These are phyloP conservation scores for Malbranchea cinnamomea DNA, from an alignment of 2,329 filamentous ascomycete genomes.

Conservation along the genomic window DNA sequence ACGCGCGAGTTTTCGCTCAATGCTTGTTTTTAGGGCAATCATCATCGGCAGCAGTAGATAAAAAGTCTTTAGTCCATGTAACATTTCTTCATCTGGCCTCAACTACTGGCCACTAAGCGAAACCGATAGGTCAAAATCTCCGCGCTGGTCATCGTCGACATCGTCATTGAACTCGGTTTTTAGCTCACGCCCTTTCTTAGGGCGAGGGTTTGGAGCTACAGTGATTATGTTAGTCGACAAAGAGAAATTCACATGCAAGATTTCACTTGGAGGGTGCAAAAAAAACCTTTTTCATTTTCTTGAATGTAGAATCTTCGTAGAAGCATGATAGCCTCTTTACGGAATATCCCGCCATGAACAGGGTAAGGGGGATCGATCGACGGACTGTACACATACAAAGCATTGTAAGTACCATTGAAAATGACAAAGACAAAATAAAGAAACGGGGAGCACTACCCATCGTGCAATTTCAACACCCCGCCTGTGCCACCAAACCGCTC, in stretches of 20 bases:
- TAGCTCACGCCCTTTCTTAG: slow-evolving; percentile 48
- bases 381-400: slow-evolving; percentile 31
- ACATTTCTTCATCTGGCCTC: too few relatives aligned
- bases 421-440: background rate
- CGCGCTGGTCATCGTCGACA: background rate
- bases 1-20: too few relatives aligned
- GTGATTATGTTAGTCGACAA: slow-evolving; percentile 5
- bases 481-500: slow-evolving; percentile 95
- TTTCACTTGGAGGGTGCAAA: background rate
- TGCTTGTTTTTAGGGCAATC: too few relatives aligned
- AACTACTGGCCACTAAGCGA: too few relatives aligned
- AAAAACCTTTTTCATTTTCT: slow-evolving; percentile 75
- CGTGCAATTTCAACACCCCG: slow-evolving; percentile 77
- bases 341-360: slow-evolving; percentile 73
- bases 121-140: too few relatives aligned
- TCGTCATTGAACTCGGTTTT: slow-evolving; percentile 38
- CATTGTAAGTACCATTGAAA: slow-evolving; percentile 5
- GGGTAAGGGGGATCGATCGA: slow-evolving; percentile 67
- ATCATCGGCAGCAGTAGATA: too few relatives aligned
- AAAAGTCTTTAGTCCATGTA: background rate
- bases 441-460: slow-evolving; percentile 31
- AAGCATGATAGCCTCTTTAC: slow-evolving; percentile 85
- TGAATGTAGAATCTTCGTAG: slow-evolving; percentile 93
- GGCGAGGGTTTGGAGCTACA: slow-evolving; percentile 46
- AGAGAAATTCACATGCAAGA: too few relatives aligned